phyloP scores from a whole-genome alignment of 768 basidiomycete genomes.

The Termitomyces titanicus region DNA sequence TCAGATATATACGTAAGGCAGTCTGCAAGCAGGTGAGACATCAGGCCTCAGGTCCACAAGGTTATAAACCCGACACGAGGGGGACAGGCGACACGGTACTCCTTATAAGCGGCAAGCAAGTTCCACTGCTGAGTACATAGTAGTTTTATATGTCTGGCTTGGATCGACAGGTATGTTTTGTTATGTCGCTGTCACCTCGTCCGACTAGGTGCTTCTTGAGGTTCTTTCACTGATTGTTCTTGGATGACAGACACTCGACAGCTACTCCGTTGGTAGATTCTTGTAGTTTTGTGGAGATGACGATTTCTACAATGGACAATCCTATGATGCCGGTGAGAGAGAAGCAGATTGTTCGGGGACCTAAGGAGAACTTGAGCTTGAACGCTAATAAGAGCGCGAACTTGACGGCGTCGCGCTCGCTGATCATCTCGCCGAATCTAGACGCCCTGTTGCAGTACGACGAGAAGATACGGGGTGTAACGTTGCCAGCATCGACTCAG shows the following conservation, averaged over 20 bases:
- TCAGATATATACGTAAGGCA: background rate
- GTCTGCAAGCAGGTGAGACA: background rate
- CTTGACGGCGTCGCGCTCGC: conserved; percentile 17
- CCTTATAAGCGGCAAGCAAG: background rate
- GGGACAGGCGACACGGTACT: background rate
- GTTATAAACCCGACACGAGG: background rate
- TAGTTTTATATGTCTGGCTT: background rate
- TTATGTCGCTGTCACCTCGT: background rate
- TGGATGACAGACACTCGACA: background rate
- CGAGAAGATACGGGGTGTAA: conserved; percentile 37
- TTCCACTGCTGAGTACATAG: background rate
- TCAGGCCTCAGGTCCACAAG: background rate
- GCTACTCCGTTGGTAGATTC: background rate
- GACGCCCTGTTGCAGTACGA: conserved; percentile 60
- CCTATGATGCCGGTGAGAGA: background rate
- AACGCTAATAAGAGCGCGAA: no score
- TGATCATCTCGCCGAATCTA: conserved; percentile 56
- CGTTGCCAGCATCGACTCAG: conserved; percentile 3
- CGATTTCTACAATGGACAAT: background rate
- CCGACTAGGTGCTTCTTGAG: background rate
- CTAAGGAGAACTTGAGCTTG: conserved; percentile 1
- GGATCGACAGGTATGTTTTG: background rate
- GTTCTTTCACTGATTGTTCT: background rate
- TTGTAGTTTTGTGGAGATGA: background rate
- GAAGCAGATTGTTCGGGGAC: conserved; percentile 1